Evolutionary conservation across 257 asterid species (phyloP).

Genomic region (Linderniella brevidens): DNA sequence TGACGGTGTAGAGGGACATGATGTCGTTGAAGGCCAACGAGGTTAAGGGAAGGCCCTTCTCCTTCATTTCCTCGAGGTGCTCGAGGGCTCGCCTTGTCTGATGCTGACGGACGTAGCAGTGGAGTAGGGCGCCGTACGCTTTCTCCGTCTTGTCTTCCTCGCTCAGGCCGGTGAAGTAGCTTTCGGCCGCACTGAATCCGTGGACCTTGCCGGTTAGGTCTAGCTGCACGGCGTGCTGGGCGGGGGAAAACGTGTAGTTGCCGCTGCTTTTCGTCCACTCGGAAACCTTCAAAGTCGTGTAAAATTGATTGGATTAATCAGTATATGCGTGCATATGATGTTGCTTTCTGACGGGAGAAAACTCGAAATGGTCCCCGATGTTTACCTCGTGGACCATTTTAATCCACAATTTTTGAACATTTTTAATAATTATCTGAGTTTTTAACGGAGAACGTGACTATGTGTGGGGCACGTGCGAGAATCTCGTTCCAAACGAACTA

Average conservation of each 20-base stretch:
- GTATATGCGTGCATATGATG: constrained; percentile 1
- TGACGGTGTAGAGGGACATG: constrained; percentile 46
- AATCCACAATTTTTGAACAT: too few relatives aligned
- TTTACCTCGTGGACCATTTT: too few relatives aligned
- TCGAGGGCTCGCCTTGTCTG: constrained; percentile 30
- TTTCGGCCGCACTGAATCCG: constrained; percentile 49
- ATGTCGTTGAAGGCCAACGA: constrained; percentile 45
- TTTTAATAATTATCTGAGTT: too few relatives aligned
- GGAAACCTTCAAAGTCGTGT: constrained; percentile 27
- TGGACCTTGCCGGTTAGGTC: constrained; percentile 71
- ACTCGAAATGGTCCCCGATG: too few relatives aligned
- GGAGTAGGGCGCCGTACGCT: constrained; percentile 73
- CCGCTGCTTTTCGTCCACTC: constrained; percentile 49
- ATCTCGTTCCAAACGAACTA: constrained; percentile 5
- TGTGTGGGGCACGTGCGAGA: too few relatives aligned
- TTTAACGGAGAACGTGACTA: too few relatives aligned
- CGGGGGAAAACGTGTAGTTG: constrained; percentile 29
- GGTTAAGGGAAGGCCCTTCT: constrained; percentile 37
- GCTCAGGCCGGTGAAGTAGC: constrained; percentile 39
- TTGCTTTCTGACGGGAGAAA: neutral
- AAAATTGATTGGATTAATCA: neutral
- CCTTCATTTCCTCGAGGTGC: constrained; percentile 46
- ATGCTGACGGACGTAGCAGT: constrained; percentile 55
- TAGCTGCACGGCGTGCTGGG: constrained; percentile 69
- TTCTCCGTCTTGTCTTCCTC: constrained; percentile 47